A percentile compares a stretch with the other conserved stretches of the same genome.
Evolutionary conservation across 1,284 basidiomycete species (phyloP).

Genomic region (Xanthoconium separans): DNA sequence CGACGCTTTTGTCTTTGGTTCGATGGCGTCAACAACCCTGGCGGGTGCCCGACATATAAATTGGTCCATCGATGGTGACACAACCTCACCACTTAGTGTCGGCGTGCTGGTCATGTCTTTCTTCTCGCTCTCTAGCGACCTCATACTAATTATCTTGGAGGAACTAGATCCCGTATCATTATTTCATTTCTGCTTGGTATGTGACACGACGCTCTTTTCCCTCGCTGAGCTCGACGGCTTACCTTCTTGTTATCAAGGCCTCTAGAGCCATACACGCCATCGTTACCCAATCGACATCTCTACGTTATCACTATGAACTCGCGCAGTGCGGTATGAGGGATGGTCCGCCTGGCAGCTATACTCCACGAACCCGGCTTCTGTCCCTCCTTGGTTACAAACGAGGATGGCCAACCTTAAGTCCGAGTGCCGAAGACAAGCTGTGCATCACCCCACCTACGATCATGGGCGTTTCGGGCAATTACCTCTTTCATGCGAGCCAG

Average conservation of each 20-base stretch:
- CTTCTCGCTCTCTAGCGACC: conserved; percentile 53
- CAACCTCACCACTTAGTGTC: conserved; percentile 20
- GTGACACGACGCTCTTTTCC: conserved; percentile 1
- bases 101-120: conserved; percentile 38
- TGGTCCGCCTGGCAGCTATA: conserved; percentile 41
- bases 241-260: conserved; percentile 36
- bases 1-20: conserved; percentile 36
- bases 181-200: conserved; percentile 50
- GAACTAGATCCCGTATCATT: conserved; percentile 53
- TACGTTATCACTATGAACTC: conserved; percentile 55
- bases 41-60: conserved; percentile 33
- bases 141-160: conserved; percentile 51
- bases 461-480: conserved; percentile 48
- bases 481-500: conserved; percentile 50
- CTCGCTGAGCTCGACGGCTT: neutral
- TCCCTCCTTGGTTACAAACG: conserved; percentile 48
- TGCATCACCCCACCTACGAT: conserved; percentile 43
- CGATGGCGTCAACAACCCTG: conserved; percentile 26
- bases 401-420: conserved; percentile 52
- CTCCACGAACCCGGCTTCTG: conserved; percentile 44
- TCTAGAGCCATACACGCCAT: conserved; percentile 45
- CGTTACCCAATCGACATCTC: conserved; percentile 44
- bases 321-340: conserved; percentile 55
- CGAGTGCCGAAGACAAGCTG: conserved; percentile 49
- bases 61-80: conserved; percentile 9